Evolutionary conservation across 768 basidiomycete genomes (phyloP), one percentile per base, ranked within the genome.

Genomic region (Exidia glandulosa): DNA sequence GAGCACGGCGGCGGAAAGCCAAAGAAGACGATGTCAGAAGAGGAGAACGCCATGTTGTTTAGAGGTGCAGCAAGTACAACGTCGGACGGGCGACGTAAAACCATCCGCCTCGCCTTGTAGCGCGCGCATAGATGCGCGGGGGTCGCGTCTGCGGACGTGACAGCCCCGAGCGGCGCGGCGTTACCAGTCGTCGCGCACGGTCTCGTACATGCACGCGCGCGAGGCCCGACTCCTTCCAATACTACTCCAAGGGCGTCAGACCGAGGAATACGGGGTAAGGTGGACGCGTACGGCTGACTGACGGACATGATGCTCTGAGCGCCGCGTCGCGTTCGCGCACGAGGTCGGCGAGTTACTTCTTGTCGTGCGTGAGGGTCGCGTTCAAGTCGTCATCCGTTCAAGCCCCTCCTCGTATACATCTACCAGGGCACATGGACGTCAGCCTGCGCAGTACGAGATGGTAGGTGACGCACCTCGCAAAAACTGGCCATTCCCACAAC

Each of bases 271-370:
- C 41, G 34, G 30, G 48, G 31, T 34, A 7, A 3, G 14, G 9
- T 14, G 25, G 47, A 59, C 56, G 83, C 91, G 61, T 71, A 97
- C 95, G 32, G 96, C 95, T 52, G 90, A 83, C 61, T 84, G 88
- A 59, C 96, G 61, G 85, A 82, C 96, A 99, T 99, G 48, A 98
- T 83, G 81, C 89, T 72, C 98, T 96, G 32, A 99, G 75, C 0
- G 95, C 96, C 69, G 91, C 88, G 70, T 99, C 96, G 68, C 96
- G 97, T 70, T 99, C 96, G 67, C 94, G 94, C 66, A 98, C 86
- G 58, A 99, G 77, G 4, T 80, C 76, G 64, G 87, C 90, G 31
- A 99, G 79, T 66, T 97, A 94, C 70, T 95, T 94, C 77, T 98
- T 99, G 74, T 98, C 96, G 66, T 95, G 83, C 66, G 89, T 83